These are phyloP conservation scores for Gossypium ekmanianum DNA, from an alignment of 345 rosid genomes.

Conservation along the genomic window DNA sequence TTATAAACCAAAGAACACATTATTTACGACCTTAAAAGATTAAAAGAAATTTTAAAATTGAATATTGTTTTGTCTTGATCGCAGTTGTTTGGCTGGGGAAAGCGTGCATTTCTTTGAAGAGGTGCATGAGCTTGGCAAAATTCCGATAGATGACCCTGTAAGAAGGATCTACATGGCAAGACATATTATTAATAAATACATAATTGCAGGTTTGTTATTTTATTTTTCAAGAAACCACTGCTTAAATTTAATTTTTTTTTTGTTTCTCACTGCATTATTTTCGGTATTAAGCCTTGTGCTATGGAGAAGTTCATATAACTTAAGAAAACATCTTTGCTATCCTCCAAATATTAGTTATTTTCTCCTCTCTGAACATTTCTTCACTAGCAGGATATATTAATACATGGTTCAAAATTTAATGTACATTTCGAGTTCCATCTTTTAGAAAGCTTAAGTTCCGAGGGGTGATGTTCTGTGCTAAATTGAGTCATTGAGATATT, in stretches of 20 bases:
- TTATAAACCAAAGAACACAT: neutral
- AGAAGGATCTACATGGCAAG: constrained; percentile 89
- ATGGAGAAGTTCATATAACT: neutral
- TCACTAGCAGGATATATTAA: neutral
- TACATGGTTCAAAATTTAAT: neutral
- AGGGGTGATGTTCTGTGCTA: neutral
- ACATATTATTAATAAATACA: constrained; percentile 77
- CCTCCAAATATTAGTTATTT: neutral
- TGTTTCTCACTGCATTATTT: neutral
- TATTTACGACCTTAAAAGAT: neutral
- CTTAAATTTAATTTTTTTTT: too few species aligned
- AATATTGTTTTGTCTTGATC: constrained; percentile 18
- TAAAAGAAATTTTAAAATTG: neutral
- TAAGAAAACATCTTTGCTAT: neutral
- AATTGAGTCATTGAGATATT: neutral
- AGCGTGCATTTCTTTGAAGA: constrained; percentile 84
- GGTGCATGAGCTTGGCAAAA: constrained; percentile 72
- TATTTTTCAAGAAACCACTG: neutral
- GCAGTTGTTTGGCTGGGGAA: constrained; percentile 89
- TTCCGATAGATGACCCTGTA: constrained; percentile 53
- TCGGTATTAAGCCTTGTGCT: neutral
- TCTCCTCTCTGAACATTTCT: neutral
- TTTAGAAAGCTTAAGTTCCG: neutral
- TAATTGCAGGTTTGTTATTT: constrained; percentile 55
- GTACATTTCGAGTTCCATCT: neutral